Conservation (phyloP, 2,329 filamentous ascomycete genomes). For the Colletotrichum sp. region DNA sequence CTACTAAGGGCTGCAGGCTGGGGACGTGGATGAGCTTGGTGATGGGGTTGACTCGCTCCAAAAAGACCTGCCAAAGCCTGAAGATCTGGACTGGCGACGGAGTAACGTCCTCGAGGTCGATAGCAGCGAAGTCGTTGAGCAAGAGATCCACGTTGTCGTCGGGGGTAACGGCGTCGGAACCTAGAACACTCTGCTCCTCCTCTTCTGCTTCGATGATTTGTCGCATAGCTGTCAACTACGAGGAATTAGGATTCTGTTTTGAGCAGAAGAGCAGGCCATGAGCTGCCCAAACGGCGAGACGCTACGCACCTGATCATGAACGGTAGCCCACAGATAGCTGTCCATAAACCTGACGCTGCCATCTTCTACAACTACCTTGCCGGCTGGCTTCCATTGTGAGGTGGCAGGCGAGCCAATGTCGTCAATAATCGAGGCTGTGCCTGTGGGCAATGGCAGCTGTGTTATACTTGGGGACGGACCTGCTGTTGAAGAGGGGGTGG, state of each 20-base stretch:
- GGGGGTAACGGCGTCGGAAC: slow-evolving; percentile 54
- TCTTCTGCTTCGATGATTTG: slow-evolving; percentile 59
- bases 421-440: slow-evolving; percentile 24
- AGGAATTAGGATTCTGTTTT: neutral
- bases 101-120: slow-evolving; percentile 57
- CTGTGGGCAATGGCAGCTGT: slow-evolving; percentile 23
- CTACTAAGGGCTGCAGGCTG: slow-evolving; percentile 67
- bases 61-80: slow-evolving; percentile 75
- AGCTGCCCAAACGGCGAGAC: neutral
- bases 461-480: slow-evolving; percentile 11
- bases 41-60: slow-evolving; percentile 77
- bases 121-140: slow-evolving; percentile 45
- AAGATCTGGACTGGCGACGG: slow-evolving; percentile 71
- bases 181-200: slow-evolving; percentile 53
- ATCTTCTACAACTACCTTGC: slow-evolving; percentile 62
- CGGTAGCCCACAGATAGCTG: slow-evolving; percentile 56
- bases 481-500: slow-evolving; percentile 8
- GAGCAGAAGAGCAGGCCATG: neutral
- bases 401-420: slow-evolving; percentile 22
- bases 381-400: slow-evolving; percentile 47
- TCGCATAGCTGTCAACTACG: slow-evolving; percentile 62
- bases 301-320: slow-evolving; percentile 60
- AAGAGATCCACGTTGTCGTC: slow-evolving; percentile 59
- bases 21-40: slow-evolving; percentile 77
- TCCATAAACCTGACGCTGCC: slow-evolving; percentile 63